Percentiles rank a stretch among this genome's conserved stretches.
phyloP scores from a whole-genome alignment of 176 grass and related monocot species.

The Secale cereale region DNA sequence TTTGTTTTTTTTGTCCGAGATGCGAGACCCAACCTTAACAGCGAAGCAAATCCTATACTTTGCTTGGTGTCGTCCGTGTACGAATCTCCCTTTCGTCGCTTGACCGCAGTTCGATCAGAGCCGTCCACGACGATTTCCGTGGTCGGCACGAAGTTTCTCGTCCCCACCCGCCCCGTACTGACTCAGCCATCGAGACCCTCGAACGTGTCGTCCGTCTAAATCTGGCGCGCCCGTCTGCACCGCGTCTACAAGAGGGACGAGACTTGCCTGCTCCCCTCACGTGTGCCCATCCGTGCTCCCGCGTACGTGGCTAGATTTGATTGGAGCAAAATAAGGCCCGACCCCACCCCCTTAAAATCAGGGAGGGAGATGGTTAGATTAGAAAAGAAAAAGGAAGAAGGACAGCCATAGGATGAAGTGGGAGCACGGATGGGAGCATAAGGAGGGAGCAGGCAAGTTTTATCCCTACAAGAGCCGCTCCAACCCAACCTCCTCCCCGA shows the following conservation, averaged over 20 bases:
- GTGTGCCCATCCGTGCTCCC: too few relatives aligned
- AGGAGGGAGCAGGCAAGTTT: too few relatives aligned
- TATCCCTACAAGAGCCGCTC: background rate
- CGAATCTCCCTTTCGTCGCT: background rate
- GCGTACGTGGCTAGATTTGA: too few relatives aligned
- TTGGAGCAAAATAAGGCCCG: too few relatives aligned
- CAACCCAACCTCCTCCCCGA: accelerated
- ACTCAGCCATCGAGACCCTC: slow-evolving; percentile 41
- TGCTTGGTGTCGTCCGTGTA: background rate
- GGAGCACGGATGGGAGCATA: too few relatives aligned
- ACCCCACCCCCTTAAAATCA: too few relatives aligned
- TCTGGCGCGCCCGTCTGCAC: background rate
- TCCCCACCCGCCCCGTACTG: slow-evolving; percentile 25
- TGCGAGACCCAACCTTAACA: slow-evolving; percentile 20
- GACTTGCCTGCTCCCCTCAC: too few relatives aligned
- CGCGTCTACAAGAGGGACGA: slow-evolving; percentile 12
- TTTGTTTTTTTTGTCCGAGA: too few relatives aligned
- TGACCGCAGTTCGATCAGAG: background rate
- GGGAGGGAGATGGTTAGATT: too few relatives aligned
- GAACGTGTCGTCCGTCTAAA: slow-evolving; percentile 30
- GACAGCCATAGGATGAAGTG: too few relatives aligned
- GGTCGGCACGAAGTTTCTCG: slow-evolving; percentile 13
- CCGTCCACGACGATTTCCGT: slow-evolving; percentile 23
- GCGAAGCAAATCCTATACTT: slow-evolving; percentile 21
- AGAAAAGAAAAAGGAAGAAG: too few relatives aligned